Evolutionary conservation across 202 grass and related monocot species (phyloP), one percentile per base, ranked within the genome.

Genomic region (Schoenoplectus tabernaemontani): DNA sequence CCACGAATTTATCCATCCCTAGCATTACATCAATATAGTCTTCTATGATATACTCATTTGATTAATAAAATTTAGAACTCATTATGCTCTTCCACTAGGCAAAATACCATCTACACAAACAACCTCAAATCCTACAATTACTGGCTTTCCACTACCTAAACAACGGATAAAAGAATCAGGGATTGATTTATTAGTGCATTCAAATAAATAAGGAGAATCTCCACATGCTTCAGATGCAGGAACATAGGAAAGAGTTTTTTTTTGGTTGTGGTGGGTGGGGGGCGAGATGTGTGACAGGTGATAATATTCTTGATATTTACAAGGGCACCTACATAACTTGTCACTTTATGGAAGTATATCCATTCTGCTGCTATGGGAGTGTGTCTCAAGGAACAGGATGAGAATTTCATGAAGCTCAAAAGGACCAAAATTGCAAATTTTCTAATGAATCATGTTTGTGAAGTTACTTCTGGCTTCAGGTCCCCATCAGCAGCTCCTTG

Each of bases 381-480:
- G 44, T 51, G 23, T 74, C 26, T 78, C 33, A 38, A 80, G 59
- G 58, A 36, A 43, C 23, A 66, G 13, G n/a, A 20, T n/a, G 22
- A 64, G 39, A 65, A 64, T 47, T 80, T 44, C 33, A 54, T 80
- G 32, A 64, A 80, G 44, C 60, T 64, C 30, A 19, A 74, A 83
- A 43, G 42, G 53, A 41, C 59, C 47, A 73, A 26, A 80, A 11
- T 80, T 41, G 19, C 42, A 62, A 51, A 53, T 48, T 22, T 19
- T 77, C 33, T 16, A 37, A 59, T 13, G 8, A 79, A 75, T 88
- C 87, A 92, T 78, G 82, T 74, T 54, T 97, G 86, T n/a, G 87
- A 90, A 30, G 84, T 76, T 66, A 87, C 86, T 80, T 94, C 94
- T 50, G 89, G 94, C 79, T 86, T 86, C 53, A 88, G 83, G 51